phyloP scores from a whole-genome alignment of 1,139 yeast genomes.

The Pichia sp. region DNA sequence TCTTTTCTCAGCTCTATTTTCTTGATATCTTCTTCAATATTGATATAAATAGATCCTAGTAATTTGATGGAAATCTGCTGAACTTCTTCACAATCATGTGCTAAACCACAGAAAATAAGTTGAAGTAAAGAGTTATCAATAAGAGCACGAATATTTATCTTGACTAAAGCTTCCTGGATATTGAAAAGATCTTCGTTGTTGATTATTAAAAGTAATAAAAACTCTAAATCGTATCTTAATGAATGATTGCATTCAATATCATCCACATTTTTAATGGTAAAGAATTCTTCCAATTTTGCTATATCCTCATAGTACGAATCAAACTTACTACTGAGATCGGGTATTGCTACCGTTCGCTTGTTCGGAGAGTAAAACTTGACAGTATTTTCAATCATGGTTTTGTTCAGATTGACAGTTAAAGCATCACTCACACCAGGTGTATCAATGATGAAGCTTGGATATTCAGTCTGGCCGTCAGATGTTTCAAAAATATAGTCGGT shows the following conservation, averaged over 20 bases:
- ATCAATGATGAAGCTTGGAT: constrained; percentile 40
- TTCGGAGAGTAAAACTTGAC: constrained; percentile 32
- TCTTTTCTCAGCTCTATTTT: constrained; percentile 15
- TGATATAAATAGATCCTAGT: constrained; percentile 17
- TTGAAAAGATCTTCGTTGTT: constrained; percentile 57
- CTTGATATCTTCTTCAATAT: constrained; percentile 20
- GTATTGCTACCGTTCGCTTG: constrained; percentile 16
- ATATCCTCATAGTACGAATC: constrained; percentile 24
- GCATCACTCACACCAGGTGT: constrained; percentile 34
- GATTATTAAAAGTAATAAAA: constrained; percentile 47
- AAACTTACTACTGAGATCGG: constrained; percentile 4
- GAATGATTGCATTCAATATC: not conserved
- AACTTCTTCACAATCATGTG: constrained; percentile 23
- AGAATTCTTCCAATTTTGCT: constrained; percentile 19
- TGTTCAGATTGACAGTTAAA: constrained; percentile 49
- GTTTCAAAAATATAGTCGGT: constrained; percentile 33
- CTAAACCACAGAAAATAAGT: constrained; percentile 45
- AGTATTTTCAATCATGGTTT: constrained; percentile 43
- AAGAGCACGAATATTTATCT: constrained; percentile 47
- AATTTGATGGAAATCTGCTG: constrained; percentile 21
- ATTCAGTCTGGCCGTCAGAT: constrained; percentile 15
- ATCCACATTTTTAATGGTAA: constrained; percentile 5
- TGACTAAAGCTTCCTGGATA: constrained; percentile 26
- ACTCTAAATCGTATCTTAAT: constrained; percentile 50
- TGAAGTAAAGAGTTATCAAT: constrained; percentile 56